Percentiles rank a stretch among this genome's conserved stretches.
Evolutionary conservation across 176 grass and related monocot species (phyloP).

Genomic region (Elymus sibiricus): DNA sequence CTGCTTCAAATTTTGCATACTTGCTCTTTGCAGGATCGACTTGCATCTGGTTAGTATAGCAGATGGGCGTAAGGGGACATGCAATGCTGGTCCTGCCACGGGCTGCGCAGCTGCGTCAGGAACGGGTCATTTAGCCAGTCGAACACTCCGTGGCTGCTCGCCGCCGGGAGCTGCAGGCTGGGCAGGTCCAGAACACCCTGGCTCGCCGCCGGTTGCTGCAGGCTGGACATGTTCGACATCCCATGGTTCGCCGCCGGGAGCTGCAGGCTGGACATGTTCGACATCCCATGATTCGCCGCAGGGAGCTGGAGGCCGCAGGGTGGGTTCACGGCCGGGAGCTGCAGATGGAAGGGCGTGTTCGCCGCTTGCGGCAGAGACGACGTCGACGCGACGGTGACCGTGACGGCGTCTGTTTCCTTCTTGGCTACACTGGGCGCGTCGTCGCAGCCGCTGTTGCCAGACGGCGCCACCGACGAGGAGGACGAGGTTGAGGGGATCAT

Average conservation of each 20-base stretch:
- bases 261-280: not conserved
- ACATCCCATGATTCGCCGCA: not conserved
- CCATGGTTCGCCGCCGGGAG: not conserved
- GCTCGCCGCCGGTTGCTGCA: not conserved
- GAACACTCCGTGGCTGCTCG: slow-evolving; percentile 14
- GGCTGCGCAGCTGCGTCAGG: slow-evolving; percentile 60
- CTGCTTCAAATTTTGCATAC: not conserved
- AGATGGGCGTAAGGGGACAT: slow-evolving; percentile 55
- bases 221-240: not conserved
- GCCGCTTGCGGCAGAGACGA: not conserved
- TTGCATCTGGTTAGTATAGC: slow-evolving; percentile 31
- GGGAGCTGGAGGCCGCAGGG: not conserved
- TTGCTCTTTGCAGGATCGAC: not conserved
- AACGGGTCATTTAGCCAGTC: slow-evolving; percentile 70
- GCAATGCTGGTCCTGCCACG: slow-evolving; percentile 62
- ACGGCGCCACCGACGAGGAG: not conserved
- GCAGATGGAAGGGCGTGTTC: not conserved
- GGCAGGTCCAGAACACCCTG: not conserved
- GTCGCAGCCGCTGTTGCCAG: not conserved
- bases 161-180: not conserved
- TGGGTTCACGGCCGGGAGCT: not conserved
- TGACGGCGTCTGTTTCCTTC: slow-evolving; percentile 27
- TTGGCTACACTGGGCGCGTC: slow-evolving; percentile 25
- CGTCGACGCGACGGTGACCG: slow-evolving; percentile 30
- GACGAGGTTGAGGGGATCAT: not conserved